Conservation (phyloP, 1,284 basidiomycete species). For the Apiotrichum siamense region DNA sequence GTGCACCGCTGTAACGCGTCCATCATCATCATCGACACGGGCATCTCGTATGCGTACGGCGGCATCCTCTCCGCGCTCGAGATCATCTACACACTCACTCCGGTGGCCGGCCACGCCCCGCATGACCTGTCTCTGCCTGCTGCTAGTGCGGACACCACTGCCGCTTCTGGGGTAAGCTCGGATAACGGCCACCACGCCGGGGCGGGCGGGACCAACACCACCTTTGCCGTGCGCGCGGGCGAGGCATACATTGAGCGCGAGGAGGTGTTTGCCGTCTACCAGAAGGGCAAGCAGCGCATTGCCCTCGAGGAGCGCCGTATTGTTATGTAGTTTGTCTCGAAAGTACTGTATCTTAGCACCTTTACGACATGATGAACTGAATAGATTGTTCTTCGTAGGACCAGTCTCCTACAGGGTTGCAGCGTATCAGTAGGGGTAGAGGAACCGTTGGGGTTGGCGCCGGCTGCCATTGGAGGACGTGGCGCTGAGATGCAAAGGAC, state of each 20-base stretch:
- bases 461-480: no score
- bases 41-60: slow-evolving; percentile 90
- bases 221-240: slow-evolving; percentile 17
- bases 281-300: slow-evolving; percentile 33
- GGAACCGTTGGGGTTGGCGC: no score
- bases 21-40: slow-evolving; percentile 85
- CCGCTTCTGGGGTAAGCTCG: no score
- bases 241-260: slow-evolving; percentile 65
- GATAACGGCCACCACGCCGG: no score
- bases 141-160: no score
- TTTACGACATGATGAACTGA: no score
- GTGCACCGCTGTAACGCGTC: slow-evolving; percentile 75
- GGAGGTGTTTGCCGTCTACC: slow-evolving; percentile 69
- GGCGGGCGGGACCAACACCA: neutral
- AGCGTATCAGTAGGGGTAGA: no score
- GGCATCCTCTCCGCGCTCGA: slow-evolving; percentile 79
- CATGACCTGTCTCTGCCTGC: no score
- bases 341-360: no score
- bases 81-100: slow-evolving; percentile 66
- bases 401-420: no score
- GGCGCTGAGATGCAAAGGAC: no score
- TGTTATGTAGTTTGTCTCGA: neutral
- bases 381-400: no score
- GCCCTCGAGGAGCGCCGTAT: slow-evolving; percentile 27
- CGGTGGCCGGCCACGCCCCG: neutral